Evolutionary conservation across 2,329 filamentous ascomycete genomes (phyloP), one percentile per base, ranked within the genome.

Genomic region (Aspergillus pseudotamarii): DNA sequence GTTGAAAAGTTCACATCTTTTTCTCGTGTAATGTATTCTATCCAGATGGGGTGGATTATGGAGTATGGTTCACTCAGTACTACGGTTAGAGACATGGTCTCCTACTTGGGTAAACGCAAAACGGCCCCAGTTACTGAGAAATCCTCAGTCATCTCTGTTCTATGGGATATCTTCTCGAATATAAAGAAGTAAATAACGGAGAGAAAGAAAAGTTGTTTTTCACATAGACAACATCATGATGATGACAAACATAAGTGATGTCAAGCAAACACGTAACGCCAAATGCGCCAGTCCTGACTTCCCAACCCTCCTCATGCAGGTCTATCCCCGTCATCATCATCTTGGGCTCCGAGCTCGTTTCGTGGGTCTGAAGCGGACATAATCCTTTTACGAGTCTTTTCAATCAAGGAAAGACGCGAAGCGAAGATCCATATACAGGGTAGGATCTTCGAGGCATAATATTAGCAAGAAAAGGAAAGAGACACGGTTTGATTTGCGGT

Each of bases 261-360:
- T 62, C 64, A 68, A 67, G 66, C 63, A 68, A 69, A 67, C 66
- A 67, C 67, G 66, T 56, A 71, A 72, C 70, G 69, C 70, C 70
- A 60, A 66, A 65, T 70, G 70, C 70, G 70, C 70, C 70, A 66
- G 64, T 67, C 65, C 70, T 60, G 64, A 69, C 65, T 65, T 67
- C 62, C 68, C 66, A 65, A 65, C 61, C 60, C 64, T 65, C 64
- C 61, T 64, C 65, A 68, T 64, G 63, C 64, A 60, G 66, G 59
- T 63, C 60, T 66, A 66, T 64, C 61, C 57, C 50, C 65, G 54
- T 70, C 67, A 64, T 71, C 65, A 66, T 68, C 64, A 60, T 66
- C 59, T 56, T 63, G 48, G 60, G 58, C 61, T 66, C 62, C 56
- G 59, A 67, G 58, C 61, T 70, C 64, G 58, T 66, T 48, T 59